phyloP scores from a whole-genome alignment of 2,329 filamentous ascomycete genomes.

The Claviceps pusilla region DNA sequence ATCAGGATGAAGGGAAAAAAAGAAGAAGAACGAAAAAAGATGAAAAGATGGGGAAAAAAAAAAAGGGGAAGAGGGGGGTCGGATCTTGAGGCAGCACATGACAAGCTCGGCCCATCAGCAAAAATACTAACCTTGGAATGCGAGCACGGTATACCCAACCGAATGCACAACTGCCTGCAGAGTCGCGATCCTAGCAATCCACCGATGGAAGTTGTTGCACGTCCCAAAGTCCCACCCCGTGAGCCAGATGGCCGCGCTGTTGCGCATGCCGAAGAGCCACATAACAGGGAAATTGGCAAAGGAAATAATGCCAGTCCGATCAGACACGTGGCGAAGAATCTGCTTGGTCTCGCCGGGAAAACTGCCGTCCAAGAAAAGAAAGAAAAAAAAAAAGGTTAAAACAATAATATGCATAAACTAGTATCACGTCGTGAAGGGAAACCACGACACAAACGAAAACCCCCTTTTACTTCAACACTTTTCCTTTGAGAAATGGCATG shows the following conservation, averaged over 20 bases:
- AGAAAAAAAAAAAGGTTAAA: no score
- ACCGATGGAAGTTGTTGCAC: slow-evolving; percentile 53
- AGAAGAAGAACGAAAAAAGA: not conserved
- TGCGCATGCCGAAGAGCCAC: slow-evolving; percentile 53
- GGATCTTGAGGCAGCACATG: not conserved
- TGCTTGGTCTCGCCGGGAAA: slow-evolving; percentile 21
- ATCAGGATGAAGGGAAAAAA: not conserved
- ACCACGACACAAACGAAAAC: not conserved
- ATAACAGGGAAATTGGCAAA: slow-evolving; percentile 49
- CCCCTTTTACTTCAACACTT: not conserved
- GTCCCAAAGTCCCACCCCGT: slow-evolving; percentile 56
- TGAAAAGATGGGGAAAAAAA: not conserved
- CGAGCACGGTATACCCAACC: slow-evolving; percentile 37
- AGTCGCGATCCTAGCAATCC: slow-evolving; percentile 47
- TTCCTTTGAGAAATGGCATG: not conserved
- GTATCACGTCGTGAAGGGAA: not conserved
- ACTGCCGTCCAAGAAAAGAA: slow-evolving; percentile 10
- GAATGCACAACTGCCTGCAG: slow-evolving; percentile 49
- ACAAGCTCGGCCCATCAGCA: not conserved
- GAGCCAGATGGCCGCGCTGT: slow-evolving; percentile 50
- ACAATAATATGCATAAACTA: not conserved
- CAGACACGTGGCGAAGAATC: slow-evolving; percentile 39
- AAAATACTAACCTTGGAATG: slow-evolving; percentile 19
- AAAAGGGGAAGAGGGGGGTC: no score
- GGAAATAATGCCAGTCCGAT: slow-evolving; percentile 48